Evolutionary conservation across 1,139 yeast species (phyloP).

Genomic region (Zygosaccharomyces sapae): DNA sequence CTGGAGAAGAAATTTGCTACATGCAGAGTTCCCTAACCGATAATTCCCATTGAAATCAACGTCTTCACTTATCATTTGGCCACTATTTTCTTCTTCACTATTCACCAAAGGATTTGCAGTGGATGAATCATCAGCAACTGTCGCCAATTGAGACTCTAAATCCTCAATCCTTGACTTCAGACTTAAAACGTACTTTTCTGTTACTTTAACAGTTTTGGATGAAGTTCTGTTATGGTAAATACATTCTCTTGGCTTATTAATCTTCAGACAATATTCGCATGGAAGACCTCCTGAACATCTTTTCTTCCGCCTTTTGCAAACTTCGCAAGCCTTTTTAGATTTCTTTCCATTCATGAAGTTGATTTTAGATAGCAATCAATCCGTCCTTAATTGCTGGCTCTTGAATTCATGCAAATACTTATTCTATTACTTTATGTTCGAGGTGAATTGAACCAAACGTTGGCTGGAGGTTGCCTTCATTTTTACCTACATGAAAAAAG

Average conservation of each 20-base stretch:
- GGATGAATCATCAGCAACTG: too few species aligned
- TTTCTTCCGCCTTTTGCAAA: conserved; percentile 15
- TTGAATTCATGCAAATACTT: background rate
- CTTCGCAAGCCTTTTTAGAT: conserved; percentile 15
- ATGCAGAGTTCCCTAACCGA: conserved; percentile 18
- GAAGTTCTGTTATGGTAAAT: background rate
- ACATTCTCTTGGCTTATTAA: background rate
- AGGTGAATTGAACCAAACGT: background rate
- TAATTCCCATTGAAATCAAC: conserved; percentile 4
- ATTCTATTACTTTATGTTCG: background rate
- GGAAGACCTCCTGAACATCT: conserved; percentile 14
- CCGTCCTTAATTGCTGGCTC: too few species aligned
- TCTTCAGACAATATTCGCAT: conserved; percentile 13
- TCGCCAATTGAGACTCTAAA: conserved; percentile 6
- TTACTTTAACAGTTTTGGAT: conserved; percentile 8
- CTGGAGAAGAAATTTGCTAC: conserved; percentile 14
- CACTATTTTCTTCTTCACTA: too few species aligned
- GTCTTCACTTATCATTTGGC: too few species aligned
- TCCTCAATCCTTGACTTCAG: conserved; percentile 9
- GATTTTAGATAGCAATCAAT: too few species aligned
- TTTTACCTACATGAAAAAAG: background rate
- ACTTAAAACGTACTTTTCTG: conserved; percentile 12
- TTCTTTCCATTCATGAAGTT: conserved; percentile 10
- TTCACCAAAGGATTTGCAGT: background rate
- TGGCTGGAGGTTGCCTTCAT: background rate